Base-by-base conservation (phyloP, 1,284 basidiomycete species). In the Leccinum angustisporum region DNA sequence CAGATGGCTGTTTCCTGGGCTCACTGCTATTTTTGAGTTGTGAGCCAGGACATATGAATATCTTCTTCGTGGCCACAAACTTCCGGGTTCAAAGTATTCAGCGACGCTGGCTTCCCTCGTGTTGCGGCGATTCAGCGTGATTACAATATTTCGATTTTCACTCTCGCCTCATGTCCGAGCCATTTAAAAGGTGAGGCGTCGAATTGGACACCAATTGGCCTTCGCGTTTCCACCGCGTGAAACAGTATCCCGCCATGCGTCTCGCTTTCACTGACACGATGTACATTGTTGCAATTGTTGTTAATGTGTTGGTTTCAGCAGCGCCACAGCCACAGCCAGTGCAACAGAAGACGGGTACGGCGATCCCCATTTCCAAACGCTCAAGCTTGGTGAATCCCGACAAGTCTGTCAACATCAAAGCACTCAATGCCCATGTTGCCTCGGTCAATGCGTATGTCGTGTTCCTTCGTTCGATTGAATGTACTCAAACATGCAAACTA, bases 301-400 rank as follows among this genome's bases (percentile, higher is more conserved):
- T 25, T 13, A 25, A 14, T 50, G 13, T 25, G 18, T 50, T 50
- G 46, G 46, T 25, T 50, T 25, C 46, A 25, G 46, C 46, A 50
- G 46, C 46, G 46, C 46, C 46, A 13, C 46, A 50, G 13, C 46
- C 46, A 13, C 46, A 50, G 46, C 46, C 21, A 8, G 7, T 25
- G 18, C 11, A 48, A 3, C 25, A 25, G 46, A 52, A 25, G 1
- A 8, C 3, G 7, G 52, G 59, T 11, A 4, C 30, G 6, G 30
- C 57, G 18, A 59, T 72, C 18, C 60, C 67, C 4, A 61, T 72
- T 46, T 13, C 40, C 6, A 73, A 66, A 57, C 67, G 56, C 21
- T 66, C 63, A 0, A 33, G 30, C 9, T 40, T 72, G 7, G 4
- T 48, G 13, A 61, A 66, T 13, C 9, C 34, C 10, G 66, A 70